Percentiles rank a stretch among this genome's conserved stretches.
These are phyloP conservation scores for Thelonectria blattea DNA, from an alignment of 2,329 filamentous ascomycete species.

Conservation along the genomic window DNA sequence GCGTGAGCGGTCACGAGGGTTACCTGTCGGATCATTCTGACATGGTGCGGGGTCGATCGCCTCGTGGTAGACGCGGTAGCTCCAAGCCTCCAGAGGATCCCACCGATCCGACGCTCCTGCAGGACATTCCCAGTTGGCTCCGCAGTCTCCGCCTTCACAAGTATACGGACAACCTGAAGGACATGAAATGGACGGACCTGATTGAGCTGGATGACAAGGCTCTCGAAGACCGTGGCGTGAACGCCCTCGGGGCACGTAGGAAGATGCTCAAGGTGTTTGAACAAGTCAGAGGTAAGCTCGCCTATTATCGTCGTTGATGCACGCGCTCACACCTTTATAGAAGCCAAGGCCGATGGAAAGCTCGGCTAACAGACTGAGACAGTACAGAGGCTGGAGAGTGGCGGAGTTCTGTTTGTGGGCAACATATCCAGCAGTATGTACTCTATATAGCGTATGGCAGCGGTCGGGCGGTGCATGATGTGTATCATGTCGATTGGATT, in stretches of 20 bases:
- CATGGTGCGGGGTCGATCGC: conserved; percentile 87
- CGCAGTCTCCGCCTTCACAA: conserved; percentile 95
- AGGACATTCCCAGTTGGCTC: conserved; percentile 96
- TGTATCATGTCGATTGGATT: conserved; percentile 12
- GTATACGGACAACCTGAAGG: conserved; percentile 97
- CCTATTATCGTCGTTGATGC: background rate
- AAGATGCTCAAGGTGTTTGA: conserved; percentile 99
- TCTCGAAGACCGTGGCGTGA: conserved; percentile 90
- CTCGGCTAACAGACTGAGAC: conserved; percentile 50
- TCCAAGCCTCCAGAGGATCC: conserved; percentile 98
- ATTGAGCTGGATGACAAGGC: conserved; percentile 92
- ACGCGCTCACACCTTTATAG: conserved; percentile 47
- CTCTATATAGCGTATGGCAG: conserved; percentile 4
- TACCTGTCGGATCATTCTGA: conserved; percentile 96
- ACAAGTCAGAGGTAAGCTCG: conserved; percentile 76
- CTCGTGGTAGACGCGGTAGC: conserved; percentile 88
- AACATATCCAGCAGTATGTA: background rate
- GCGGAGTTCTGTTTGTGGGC: too few relatives aligned
- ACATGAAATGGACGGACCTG: conserved; percentile 94
- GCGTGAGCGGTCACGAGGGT: conserved; percentile 74
- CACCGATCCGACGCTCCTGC: conserved; percentile 85
- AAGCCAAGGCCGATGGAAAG: conserved; percentile 78
- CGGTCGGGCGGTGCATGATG: conserved; percentile 6
- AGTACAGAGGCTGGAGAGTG: conserved; percentile 10
- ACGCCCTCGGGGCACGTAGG: conserved; percentile 89